These are phyloP conservation scores for Mrakia hoshinonis DNA, from an alignment of 768 basidiomycete genomes.

Conservation along the genomic window DNA sequence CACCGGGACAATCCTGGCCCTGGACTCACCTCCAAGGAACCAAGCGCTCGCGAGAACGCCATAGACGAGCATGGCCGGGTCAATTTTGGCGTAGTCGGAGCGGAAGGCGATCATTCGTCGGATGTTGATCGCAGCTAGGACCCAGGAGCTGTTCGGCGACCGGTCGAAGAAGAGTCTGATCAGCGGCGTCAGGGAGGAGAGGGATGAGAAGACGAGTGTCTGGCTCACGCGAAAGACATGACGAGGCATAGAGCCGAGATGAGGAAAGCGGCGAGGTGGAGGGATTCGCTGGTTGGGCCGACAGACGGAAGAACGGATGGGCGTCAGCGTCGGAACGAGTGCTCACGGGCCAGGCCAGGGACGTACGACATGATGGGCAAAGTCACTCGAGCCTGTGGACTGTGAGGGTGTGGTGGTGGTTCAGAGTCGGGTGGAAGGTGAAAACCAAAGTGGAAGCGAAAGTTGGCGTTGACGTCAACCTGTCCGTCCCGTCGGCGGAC, in stretches of 20 bases:
- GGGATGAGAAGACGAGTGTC: too few relatives aligned
- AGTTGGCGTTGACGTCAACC: too few relatives aligned
- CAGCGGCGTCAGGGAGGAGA: background rate
- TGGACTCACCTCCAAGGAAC: constrained; percentile 4
- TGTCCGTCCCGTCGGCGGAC: too few relatives aligned
- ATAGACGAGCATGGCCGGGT: constrained; percentile 4
- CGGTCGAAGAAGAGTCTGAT: background rate
- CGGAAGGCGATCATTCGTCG: background rate
- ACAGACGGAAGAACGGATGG: background rate
- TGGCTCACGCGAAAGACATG: constrained; percentile 13
- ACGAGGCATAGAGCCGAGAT: background rate
- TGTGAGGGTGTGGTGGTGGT: too few relatives aligned
- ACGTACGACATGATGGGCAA: too few relatives aligned
- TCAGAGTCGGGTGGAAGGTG: too few relatives aligned
- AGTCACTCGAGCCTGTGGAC: too few relatives aligned
- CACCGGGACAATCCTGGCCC: too few relatives aligned
- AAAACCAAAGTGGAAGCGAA: too few relatives aligned
- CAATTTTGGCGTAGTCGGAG: background rate
- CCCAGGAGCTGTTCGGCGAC: too few relatives aligned
- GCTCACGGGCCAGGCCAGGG: too few relatives aligned
- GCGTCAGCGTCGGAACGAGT: background rate
- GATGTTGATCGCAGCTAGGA: constrained; percentile 3
- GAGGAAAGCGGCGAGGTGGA: background rate
- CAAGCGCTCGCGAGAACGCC: background rate
- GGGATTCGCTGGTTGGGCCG: background rate